phyloP scores from a whole-genome alignment of 202 grass and related monocot genomes.

The Elaeis oleifera region DNA sequence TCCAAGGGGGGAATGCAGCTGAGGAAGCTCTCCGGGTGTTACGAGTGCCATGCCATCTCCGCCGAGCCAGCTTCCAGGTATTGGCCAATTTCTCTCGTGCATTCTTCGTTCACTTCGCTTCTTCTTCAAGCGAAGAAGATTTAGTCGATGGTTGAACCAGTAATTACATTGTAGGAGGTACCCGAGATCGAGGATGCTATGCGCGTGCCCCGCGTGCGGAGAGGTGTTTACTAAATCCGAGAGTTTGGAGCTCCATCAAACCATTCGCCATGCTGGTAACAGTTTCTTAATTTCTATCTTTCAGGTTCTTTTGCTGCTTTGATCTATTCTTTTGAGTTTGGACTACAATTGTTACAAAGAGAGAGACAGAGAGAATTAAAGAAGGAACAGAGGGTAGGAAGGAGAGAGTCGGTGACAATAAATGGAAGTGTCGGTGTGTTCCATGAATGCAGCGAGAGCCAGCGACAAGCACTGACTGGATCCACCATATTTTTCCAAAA shows the following conservation, averaged over 20 bases:
- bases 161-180: slow-evolving; percentile 32
- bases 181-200: slow-evolving; percentile 52
- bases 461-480: no score
- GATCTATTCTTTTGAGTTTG: background rate
- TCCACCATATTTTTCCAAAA: no score
- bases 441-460: no score
- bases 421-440: background rate
- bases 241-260: slow-evolving; percentile 73
- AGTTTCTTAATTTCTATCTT: background rate
- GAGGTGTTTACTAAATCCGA: slow-evolving; percentile 83
- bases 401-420: background rate
- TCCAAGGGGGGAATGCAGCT: slow-evolving; percentile 33
- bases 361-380: no score
- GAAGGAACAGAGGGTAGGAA: background rate
- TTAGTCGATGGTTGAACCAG: no score
- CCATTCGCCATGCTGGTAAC: slow-evolving; percentile 62
- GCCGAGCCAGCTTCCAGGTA: slow-evolving; percentile 80
- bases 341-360: no score
- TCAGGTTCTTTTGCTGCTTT: background rate
- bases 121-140: no score
- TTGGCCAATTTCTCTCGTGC: no score
- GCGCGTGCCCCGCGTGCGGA: slow-evolving; percentile 56
- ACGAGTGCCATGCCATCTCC: slow-evolving; percentile 85
- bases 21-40: slow-evolving; percentile 69
- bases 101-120: no score